Base-by-base conservation (phyloP, 202 grass and related monocot species). In the Setaria italica region DNA sequence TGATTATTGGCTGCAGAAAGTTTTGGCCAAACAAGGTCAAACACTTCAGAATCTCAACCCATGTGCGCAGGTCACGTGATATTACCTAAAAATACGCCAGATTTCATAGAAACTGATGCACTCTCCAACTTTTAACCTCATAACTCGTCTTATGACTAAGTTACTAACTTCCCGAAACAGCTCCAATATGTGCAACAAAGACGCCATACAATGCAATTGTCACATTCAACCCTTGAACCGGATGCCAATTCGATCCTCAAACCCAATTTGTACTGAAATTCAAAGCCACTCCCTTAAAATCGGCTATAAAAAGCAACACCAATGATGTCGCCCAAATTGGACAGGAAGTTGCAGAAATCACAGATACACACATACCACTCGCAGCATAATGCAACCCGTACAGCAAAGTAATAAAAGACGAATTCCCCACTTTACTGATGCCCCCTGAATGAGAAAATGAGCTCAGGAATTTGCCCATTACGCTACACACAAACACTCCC, bases 11-110 rank as follows among this genome's bases (percentile, higher is more conserved):
- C 47, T 64, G 32, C 45, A 75, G 13, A 16, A 45, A 67, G 37
- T 29, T 78, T 39, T 47, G 76, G 47, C 39, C 37, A 80, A 68
- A 2, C 33, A 80, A 67, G 34, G 33, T 54, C 63, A 55, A 68
- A 29, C 55, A 69, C 33, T 53, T 80, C 29, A 34, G 43, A 64
- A 34, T 62, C 46, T 60, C 72, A 71, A 50, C 75, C 45, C 74
- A 53, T 53, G 46, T 7, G 62, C 17, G 0, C 49, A 67, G 21
- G 49, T 56, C 49, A 70, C 49, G 25, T 56, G 64, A 10, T 35
- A 17, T 43, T 53, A 6, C 45, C 43, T 50, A 70, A 30, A 63
- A 76, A 80, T 39, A 45, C 9, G 20, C 3, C 82, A 76, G 14
- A 65, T 71, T 79, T 21, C 47, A 47, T 8, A 59, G 37, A 70